Percentiles rank a stretch among this genome's conserved stretches.
These are phyloP conservation scores for Sphaerobolus stellatus DNA, from an alignment of 1,284 basidiomycete species.

Conservation along the genomic window DNA sequence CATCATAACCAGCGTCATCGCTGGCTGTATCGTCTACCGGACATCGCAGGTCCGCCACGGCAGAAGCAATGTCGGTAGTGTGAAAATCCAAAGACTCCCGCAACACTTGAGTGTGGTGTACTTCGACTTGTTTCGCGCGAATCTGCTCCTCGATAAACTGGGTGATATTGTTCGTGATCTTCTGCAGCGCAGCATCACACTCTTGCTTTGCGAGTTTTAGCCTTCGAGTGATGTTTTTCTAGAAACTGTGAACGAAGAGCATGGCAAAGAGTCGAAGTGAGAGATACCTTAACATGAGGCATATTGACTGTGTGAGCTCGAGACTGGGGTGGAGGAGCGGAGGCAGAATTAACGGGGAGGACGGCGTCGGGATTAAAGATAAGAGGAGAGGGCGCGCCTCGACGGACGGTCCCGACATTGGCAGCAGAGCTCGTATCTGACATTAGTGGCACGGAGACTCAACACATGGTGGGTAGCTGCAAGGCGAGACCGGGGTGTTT, in stretches of 20 bases:
- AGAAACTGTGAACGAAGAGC: conserved; percentile 64
- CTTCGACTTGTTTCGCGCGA: conserved; percentile 55
- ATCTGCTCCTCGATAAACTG: conserved; percentile 90
- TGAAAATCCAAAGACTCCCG: conserved; percentile 60
- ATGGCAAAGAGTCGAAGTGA: conserved; percentile 33
- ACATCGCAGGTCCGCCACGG: conserved; percentile 38
- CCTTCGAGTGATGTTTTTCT: conserved; percentile 90
- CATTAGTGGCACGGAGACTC: conserved; percentile 37
- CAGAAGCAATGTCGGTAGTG: conserved; percentile 52
- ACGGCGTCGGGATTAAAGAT: conserved; percentile 69
- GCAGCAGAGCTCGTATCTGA: conserved; percentile 52
- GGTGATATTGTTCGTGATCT: conserved; percentile 91
- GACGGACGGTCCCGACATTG: conserved; percentile 36
- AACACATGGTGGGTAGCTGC: conserved; percentile 6
- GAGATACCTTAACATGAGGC: conserved; percentile 15
- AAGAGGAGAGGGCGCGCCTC: conserved; percentile 73
- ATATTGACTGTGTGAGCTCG: conserved; percentile 7
- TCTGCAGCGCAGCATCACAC: conserved; percentile 92
- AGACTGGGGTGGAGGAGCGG: conserved; percentile 1
- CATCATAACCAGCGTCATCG: conserved; percentile 73
- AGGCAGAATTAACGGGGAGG: conserved; percentile 37
- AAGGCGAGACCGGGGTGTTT: not conserved
- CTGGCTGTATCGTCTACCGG: conserved; percentile 65
- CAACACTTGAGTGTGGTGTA: conserved; percentile 18
- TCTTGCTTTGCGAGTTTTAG: conserved; percentile 92